A percentile compares a stretch with the other conserved stretches of the same genome.
phyloP scores from a whole-genome alignment of 805 yeast genomes.

The Yarrowia sp. region DNA sequence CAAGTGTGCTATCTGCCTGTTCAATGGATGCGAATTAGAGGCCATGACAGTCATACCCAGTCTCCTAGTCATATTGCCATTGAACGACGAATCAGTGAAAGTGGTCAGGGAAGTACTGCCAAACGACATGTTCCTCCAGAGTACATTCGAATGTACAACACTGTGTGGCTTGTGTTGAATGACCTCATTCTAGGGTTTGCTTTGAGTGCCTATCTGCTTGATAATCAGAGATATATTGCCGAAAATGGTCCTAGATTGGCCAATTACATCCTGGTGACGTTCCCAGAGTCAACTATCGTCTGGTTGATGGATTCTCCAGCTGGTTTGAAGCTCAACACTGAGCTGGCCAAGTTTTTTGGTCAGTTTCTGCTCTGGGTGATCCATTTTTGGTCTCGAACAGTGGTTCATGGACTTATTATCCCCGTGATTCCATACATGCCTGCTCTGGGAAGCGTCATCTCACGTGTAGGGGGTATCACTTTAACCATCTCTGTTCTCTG shows the following conservation, averaged over 20 bases:
- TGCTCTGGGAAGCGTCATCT: slow-evolving; percentile 48
- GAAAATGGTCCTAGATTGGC: slow-evolving; percentile 42
- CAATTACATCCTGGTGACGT: slow-evolving; percentile 53
- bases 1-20: slow-evolving; percentile 81
- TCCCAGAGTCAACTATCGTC: slow-evolving; percentile 14
- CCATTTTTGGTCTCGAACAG: slow-evolving; percentile 60
- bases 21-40: slow-evolving; percentile 55
- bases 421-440: slow-evolving; percentile 49
- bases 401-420: slow-evolving; percentile 41
- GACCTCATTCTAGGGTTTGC: slow-evolving; percentile 79
- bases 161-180: slow-evolving; percentile 84
- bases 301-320: slow-evolving; percentile 93
- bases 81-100: slow-evolving; percentile 59
- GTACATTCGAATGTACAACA: slow-evolving; percentile 75
- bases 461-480: slow-evolving; percentile 68
- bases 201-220: slow-evolving; percentile 58
- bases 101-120: slow-evolving; percentile 52
- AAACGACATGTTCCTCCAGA: slow-evolving; percentile 54
- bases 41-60: slow-evolving; percentile 32
- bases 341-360: slow-evolving; percentile 83
- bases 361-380: slow-evolving; percentile 87
- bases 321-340: slow-evolving; percentile 89
- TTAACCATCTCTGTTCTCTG: slow-evolving; percentile 69
- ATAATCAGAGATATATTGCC: slow-evolving; percentile 44
- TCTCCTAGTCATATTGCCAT: slow-evolving; percentile 23